Percentiles rank a stretch among this genome's conserved stretches.
These are phyloP conservation scores for Santalum album DNA, from an alignment of 164 flowering plant species.

Conservation along the genomic window DNA sequence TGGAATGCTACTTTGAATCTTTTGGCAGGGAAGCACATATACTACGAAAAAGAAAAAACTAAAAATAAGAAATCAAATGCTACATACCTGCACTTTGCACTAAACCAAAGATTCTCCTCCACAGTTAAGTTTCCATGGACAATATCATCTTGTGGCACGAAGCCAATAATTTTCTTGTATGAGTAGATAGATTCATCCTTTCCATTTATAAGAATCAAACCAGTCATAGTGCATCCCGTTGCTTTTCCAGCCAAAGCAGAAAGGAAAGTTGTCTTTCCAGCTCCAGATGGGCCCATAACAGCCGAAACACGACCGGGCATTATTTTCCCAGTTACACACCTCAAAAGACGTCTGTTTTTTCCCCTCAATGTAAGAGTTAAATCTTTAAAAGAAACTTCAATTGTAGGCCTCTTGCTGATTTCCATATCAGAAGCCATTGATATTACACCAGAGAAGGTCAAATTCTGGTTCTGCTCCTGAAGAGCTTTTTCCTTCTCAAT, in stretches of 20 bases:
- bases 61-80: conserved; percentile 4
- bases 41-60: not conserved
- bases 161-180: conserved; percentile 84
- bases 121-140: conserved; percentile 98
- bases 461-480: conserved; percentile 60
- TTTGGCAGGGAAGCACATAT: too few species aligned
- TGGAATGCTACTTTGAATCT: too few species aligned
- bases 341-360: conserved; percentile 68
- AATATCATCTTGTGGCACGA: conserved; percentile 98
- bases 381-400: conserved; percentile 94
- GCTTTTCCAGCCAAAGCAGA: conserved; percentile 84
- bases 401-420: conserved; percentile 54
- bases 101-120: conserved; percentile 94
- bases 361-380: conserved; percentile 78
- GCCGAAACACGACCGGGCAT: conserved; percentile 90
- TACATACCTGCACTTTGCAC: conserved; percentile 88
- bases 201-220: conserved; percentile 78
- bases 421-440: conserved; percentile 82
- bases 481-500: conserved; percentile 94
- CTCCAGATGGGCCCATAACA: conserved; percentile 99
- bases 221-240: conserved; percentile 61
- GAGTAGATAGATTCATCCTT: conserved; percentile 66
- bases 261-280: conserved; percentile 99
- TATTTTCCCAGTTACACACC: conserved; percentile 86
- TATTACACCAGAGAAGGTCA: conserved; percentile 84